Conservation (phyloP, 768 basidiomycete species). For the Mycena metata region DNA sequence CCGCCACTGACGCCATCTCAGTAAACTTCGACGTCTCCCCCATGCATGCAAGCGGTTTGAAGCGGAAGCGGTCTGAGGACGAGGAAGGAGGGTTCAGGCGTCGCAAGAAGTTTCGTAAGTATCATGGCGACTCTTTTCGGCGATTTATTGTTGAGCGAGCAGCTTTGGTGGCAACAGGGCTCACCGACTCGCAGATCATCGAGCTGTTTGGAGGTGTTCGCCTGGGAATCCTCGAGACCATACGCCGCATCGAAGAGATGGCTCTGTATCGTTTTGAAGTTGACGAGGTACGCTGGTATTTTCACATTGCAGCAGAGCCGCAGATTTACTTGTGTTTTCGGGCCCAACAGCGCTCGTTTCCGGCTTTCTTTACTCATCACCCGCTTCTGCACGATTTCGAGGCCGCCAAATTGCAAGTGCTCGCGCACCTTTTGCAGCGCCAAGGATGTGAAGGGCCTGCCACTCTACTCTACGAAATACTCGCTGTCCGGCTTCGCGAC, state of each 20-base stretch:
- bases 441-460: neutral
- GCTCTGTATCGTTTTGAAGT: neutral
- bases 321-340: no score
- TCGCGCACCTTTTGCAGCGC: neutral
- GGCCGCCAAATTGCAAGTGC: neutral
- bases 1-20: no score
- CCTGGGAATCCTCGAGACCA: neutral
- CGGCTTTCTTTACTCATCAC: neutral
- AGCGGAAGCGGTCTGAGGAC: neutral
- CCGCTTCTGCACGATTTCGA: neutral
- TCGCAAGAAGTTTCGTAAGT: neutral
- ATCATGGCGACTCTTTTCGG: neutral
- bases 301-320: no score
- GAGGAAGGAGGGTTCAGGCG: neutral
- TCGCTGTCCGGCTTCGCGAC: neutral
- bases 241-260: neutral
- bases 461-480: neutral
- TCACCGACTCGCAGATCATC: neutral
- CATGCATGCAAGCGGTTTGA: neutral
- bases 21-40: no score
- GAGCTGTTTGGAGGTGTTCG: neutral
- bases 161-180: neutral
- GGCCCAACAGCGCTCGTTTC: neutral
- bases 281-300: neutral
- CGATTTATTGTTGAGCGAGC: neutral